Conservation (phyloP, 352 stramenopile genomes). For the Phytophthora foliorum region DNA sequence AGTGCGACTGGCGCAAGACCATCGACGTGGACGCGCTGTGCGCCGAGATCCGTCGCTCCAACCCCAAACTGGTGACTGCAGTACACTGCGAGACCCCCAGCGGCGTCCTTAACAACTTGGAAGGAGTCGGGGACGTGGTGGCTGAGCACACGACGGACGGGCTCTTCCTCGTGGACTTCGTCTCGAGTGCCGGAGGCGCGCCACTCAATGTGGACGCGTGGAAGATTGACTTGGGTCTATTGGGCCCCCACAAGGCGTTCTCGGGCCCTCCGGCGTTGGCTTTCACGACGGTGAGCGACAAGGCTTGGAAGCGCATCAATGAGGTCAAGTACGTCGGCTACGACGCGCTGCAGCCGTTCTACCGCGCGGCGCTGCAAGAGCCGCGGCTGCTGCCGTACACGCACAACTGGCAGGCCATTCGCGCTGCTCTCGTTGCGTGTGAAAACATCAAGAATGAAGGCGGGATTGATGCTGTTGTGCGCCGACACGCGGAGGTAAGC, state of each 20-base stretch:
- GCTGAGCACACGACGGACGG: conserved; percentile 55
- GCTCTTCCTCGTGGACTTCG: conserved; percentile 67
- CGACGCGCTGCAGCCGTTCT: conserved; percentile 59
- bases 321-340: conserved; percentile 58
- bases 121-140: conserved; percentile 52
- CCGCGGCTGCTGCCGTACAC: conserved; percentile 60
- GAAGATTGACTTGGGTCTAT: conserved; percentile 58
- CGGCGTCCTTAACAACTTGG: conserved; percentile 52
- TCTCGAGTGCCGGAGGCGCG: conserved; percentile 55
- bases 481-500: conserved; percentile 48
- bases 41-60: conserved; percentile 44
- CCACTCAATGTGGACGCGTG: conserved; percentile 49
- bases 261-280: conserved; percentile 54
- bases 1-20: conserved; percentile 51
- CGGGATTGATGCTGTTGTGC: conserved; percentile 38
- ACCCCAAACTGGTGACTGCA: conserved; percentile 62
- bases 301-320: conserved; percentile 57
- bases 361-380: conserved; percentile 39
- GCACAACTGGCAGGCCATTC: conserved; percentile 68
- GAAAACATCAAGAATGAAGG: conserved; percentile 47
- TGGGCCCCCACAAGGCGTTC: conserved; percentile 58
- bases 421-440: conserved; percentile 48
- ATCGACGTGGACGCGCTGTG: conserved; percentile 48
- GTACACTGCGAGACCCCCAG: conserved; percentile 69
- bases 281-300: conserved; percentile 60